These are phyloP conservation scores for Mycogone perniciosa DNA, from an alignment of 2,329 filamentous ascomycete species.

Conservation along the genomic window DNA sequence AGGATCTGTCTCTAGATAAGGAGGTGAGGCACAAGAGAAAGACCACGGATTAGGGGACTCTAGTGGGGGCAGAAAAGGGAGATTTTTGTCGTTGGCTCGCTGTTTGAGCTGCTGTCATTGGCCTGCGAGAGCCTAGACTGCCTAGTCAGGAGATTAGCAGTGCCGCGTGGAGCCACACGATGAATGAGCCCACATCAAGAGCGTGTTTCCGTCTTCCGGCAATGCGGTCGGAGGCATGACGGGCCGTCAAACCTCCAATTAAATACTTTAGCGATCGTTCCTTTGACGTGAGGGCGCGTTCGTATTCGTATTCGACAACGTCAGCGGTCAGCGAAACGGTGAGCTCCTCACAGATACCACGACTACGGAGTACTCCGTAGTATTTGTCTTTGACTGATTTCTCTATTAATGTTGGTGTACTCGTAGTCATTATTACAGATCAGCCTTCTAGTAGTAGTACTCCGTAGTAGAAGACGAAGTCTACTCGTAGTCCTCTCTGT, in stretches of 20 bases:
- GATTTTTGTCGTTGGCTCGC: slow-evolving; percentile 13
- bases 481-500: no score
- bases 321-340: no score
- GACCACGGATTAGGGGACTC: slow-evolving; percentile 8
- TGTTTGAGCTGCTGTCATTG: slow-evolving; percentile 6
- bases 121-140: neutral
- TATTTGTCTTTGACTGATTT: no score
- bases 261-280: neutral
- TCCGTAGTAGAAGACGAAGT: no score
- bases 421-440: no score
- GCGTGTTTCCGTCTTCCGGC: slow-evolving; percentile 9
- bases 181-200: slow-evolving; percentile 9
- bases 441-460: no score
- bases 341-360: no score
- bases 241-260: neutral
- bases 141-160: slow-evolving; percentile 16
- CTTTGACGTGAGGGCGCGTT: slow-evolving; percentile 6
- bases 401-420: no score
- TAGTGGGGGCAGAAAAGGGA: slow-evolving; percentile 10
- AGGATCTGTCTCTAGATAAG: slow-evolving; percentile 8
- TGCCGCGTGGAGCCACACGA: neutral
- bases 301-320: slow-evolving; percentile 8
- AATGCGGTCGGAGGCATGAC: slow-evolving; percentile 5
- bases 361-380: no score
- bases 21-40: slow-evolving; percentile 6